Evolutionary conservation across 805 yeast species (phyloP), one percentile per base, ranked within the genome.

Genomic region (Brettanomyces bruxellensis): DNA sequence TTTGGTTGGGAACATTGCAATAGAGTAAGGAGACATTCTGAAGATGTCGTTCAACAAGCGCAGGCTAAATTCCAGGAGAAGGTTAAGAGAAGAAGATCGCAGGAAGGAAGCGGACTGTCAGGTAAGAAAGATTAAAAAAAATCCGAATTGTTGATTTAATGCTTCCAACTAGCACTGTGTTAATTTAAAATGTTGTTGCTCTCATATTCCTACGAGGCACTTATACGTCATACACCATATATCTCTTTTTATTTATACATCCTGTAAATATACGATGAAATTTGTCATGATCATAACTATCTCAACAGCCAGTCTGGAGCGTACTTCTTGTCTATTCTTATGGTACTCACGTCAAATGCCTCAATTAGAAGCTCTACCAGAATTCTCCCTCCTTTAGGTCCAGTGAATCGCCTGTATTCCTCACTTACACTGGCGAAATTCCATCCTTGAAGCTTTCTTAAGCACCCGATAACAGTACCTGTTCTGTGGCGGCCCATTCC

Each of bases 401-500:
- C 98, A 0, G 97, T 86, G 61, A 90, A 93, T 47, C 99, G 68
- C 55, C 98, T 73, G 60, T 91, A 91, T 61, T 91, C 99, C 62
- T 91, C 99, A 47, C 89, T 79, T 1, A 91, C 93, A 61, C 85
- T 69, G 9, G 98, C 96, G 60, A 91, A 68, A 58, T 95, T 93
- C 99, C 99, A 91, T n/a, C 95, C 91, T 71, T 93, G 97, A 18
- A 93, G 68, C 49, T 96, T 74, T 51, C 99, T 70, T 41, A 91
- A 68, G 63, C 99, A 91, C 1, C 99, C 99, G 49, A 93, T 79
- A 3, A 93, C 96, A 0, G 98, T 90, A 1, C 99, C 99, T 0
- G 98, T 90, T 53, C 99, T 73, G 64, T 91, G 99, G 54, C 99
- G 72, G 0, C 99, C 99, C 99, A 93, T 93, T 12, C 97, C 96